A percentile compares a stretch with the other conserved stretches of the same genome.
Evolutionary conservation across 1,284 basidiomycete genomes (phyloP).

Genomic region (Ganoderma leucocontextum): DNA sequence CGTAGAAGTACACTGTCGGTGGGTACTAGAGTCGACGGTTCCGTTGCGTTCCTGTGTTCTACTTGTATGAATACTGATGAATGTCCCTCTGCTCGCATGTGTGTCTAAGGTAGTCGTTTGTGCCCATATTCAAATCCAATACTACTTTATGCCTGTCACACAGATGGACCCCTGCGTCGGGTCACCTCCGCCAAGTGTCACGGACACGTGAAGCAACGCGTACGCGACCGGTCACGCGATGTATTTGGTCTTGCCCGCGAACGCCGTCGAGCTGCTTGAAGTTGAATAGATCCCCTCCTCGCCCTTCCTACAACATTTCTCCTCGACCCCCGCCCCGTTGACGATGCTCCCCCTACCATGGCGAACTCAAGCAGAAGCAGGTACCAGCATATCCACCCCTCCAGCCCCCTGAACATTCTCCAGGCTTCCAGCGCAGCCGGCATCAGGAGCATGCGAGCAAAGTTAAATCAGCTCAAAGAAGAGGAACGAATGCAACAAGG

Average conservation of each 20-base stretch:
- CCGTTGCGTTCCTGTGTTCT: neutral
- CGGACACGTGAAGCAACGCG: neutral
- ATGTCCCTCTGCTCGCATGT: neutral
- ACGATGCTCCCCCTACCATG: neutral
- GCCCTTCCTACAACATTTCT: too few relatives aligned
- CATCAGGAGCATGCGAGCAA: slow-evolving; percentile 17
- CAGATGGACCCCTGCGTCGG: neutral
- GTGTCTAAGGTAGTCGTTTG: neutral
- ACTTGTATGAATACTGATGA: neutral
- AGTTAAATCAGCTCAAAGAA: slow-evolving; percentile 11
- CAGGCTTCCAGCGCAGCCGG: slow-evolving; percentile 15
- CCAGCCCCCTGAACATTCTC: slow-evolving; percentile 17
- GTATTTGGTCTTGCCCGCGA: neutral
- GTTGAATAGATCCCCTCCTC: neutral
- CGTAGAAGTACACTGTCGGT: neutral
- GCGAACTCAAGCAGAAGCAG: slow-evolving; percentile 20
- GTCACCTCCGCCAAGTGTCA: too few relatives aligned
- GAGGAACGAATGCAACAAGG: slow-evolving; percentile 10
- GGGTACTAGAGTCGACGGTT: neutral
- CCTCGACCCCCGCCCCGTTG: neutral
- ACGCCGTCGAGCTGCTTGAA: neutral
- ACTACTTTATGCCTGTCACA: neutral
- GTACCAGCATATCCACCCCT: slow-evolving; percentile 16
- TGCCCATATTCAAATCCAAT: neutral
- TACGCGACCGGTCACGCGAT: neutral